Base-by-base conservation (phyloP, 768 basidiomycete species). In the Collybia nuda region DNA sequence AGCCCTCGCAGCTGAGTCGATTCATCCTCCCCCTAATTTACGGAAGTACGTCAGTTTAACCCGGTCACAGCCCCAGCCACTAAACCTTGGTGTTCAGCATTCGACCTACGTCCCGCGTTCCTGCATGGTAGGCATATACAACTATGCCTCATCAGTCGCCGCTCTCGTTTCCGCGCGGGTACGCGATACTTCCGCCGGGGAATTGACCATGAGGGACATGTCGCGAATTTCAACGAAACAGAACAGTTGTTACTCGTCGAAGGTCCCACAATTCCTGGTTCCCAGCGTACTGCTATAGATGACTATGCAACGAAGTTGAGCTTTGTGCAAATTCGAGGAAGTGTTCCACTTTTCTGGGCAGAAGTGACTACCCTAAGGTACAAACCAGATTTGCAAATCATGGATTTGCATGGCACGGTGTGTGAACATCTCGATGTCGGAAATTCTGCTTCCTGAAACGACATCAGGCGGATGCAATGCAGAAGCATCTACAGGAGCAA, bases 151-250 rank as follows among this genome's bases (percentile, higher is more conserved):
- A 88, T 98, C 58, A 94, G 94, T 57, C 87, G 97, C 23, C 89
- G 95, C 46, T 95, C 93, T 9, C 89, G 97, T 18, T 90, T 88
- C 72, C 85, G 96, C 51, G 93, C 97, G 23, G 97, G 97, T 5
- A 98, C 97, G 12, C 90, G 97, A 44, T 98, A 96, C 77, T 97
- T 98, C 72, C 82, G 93, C 17, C 86, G 97, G 41, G 97, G 97
- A 4, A 79, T 99, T 57, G 94, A 98, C 66, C 73, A 82, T 17
- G 75, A 88, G 7, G 97, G 95, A 2, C 82, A 98, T 64, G 90
- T 91, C 37, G 93, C 94, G 50, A 99, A 99, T 69, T 98, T 93
- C 72, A 97, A 98, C 65, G 97, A 99, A 69, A 96, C 97, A 5
- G 97, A 99, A 64, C 97, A 98, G 65, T 75, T 99, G 51, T 73